A percentile compares a stretch with the other conserved stretches of the same genome.
Evolutionary conservation across 2,329 filamentous ascomycete genomes (phyloP).

Genomic region (Paracorniculantispora psalliotae): DNA sequence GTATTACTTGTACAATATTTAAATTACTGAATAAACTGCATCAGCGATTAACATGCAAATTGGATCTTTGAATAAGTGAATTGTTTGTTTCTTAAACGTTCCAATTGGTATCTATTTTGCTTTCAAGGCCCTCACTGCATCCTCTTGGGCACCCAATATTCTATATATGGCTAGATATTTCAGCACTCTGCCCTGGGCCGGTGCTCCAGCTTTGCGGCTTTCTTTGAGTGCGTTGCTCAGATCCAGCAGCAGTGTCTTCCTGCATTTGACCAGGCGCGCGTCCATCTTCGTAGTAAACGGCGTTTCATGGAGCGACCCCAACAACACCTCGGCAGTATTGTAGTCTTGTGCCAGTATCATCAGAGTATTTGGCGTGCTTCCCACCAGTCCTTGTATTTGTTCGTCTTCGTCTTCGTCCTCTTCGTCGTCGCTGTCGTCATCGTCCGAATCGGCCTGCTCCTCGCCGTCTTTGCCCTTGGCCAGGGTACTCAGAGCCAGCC

Average conservation of each 20-base stretch:
- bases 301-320: slow-evolving; percentile 38
- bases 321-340: slow-evolving; percentile 36
- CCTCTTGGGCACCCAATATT: slow-evolving; percentile 46
- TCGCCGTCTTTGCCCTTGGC: slow-evolving; percentile 16
- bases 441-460: slow-evolving; percentile 9
- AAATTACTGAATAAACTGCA: slow-evolving; percentile 14
- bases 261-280: slow-evolving; percentile 47
- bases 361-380: slow-evolving; percentile 44
- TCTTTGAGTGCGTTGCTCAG: slow-evolving; percentile 46
- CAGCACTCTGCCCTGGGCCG: slow-evolving; percentile 42
- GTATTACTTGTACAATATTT: slow-evolving; percentile 15
- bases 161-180: slow-evolving; percentile 50
- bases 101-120: slow-evolving; percentile 21
- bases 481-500: slow-evolving; percentile 49
- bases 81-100: slow-evolving; percentile 25
- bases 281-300: slow-evolving; percentile 48
- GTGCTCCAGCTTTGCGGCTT: slow-evolving; percentile 37
- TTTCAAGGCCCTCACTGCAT: slow-evolving; percentile 45
- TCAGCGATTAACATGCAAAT: slow-evolving; percentile 15
- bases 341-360: slow-evolving; percentile 42
- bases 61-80: background rate
- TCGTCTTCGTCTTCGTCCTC: slow-evolving; percentile 38
- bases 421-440: slow-evolving; percentile 24
- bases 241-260: slow-evolving; percentile 53
- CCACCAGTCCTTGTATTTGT: slow-evolving; percentile 31